Base-by-base conservation (phyloP, 257 asterid genomes). In the Scutellaria galericulata region DNA sequence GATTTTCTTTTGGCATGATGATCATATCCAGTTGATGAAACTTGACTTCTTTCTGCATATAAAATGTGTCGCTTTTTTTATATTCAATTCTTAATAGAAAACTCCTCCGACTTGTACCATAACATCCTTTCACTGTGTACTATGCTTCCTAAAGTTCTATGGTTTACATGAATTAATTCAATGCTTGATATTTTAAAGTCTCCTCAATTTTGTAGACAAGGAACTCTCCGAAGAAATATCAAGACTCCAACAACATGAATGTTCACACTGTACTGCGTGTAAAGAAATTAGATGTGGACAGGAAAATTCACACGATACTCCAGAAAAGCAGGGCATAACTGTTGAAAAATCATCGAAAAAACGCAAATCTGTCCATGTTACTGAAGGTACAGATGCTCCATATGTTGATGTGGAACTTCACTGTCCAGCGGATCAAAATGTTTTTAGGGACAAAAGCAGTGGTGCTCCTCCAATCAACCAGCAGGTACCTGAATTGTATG, bases 171-270 rank as follows among this genome's bases (percentile, higher is more conserved):
- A 52, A 66, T 35, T 57, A 41, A 61, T n/a, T 13, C 35, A 51
- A 14, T 62, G 18, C 31, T 12, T 78, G n/a, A 45, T 56, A 45
- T 39, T 13, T 78, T 74, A 5, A 39, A 65, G 40, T 41, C 69
- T 60, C 57, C 37, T 66, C 56, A 62, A 70, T 62, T 44, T 75
- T 79, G 77, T 85, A 92, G 98, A 83, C 75, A 72, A 71, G 74
- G 84, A 88, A 58, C 96, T 86, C 67, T 24, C 77, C 6, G 83
- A 84, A 77, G 87, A 90, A 79, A 80, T 86, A 63, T 82, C 79
- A 63, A 89, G 85, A 81, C 86, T 86, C 66, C 80, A 78, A 61
- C 83, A 75, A 31, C 81, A 76, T 77, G 81, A 77, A 68, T 42
- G 73, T 61, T 50, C 82, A 44, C 63, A 50, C 64, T 45, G 75